phyloP scores from a whole-genome alignment of 2,329 filamentous ascomycete species.

The Lanzia echinophila region DNA sequence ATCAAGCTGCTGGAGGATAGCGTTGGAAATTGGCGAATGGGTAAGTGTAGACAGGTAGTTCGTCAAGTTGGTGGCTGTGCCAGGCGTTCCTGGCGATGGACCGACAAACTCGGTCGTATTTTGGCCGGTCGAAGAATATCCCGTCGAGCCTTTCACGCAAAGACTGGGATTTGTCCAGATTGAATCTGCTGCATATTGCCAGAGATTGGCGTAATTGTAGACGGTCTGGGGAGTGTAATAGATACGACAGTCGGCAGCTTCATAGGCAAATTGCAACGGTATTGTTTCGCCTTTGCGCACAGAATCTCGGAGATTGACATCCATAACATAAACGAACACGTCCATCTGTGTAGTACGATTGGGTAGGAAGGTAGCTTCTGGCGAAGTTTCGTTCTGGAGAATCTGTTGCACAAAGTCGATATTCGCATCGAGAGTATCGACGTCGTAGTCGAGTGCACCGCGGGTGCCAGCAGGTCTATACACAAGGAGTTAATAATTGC shows the following conservation, averaged over 20 bases:
- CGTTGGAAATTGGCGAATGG: constrained; percentile 4
- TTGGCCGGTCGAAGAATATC: constrained; percentile 4
- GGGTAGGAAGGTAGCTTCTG: constrained; percentile 17
- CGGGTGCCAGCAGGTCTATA: constrained; percentile 40
- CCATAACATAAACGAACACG: constrained; percentile 26
- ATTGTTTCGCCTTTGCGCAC: constrained; percentile 25
- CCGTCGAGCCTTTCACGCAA: constrained; percentile 25
- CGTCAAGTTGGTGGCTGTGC: constrained; percentile 1
- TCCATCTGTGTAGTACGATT: constrained; percentile 16
- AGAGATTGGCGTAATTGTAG: constrained; percentile 42
- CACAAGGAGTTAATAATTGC: no score
- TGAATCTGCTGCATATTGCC: constrained; percentile 38
- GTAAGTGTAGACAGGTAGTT: constrained; percentile 1
- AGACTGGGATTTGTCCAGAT: constrained; percentile 34
- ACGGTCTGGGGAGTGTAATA: constrained; percentile 51
- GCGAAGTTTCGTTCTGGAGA: constrained; percentile 10
- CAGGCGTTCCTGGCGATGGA: neutral
- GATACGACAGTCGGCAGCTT: constrained; percentile 53
- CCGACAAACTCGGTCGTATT: constrained; percentile 1
- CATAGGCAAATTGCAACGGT: constrained; percentile 53
- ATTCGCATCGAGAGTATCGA: constrained; percentile 21
- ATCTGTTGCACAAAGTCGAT: constrained; percentile 22
- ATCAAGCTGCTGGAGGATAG: constrained; percentile 1
- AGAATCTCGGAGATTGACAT: constrained; percentile 38
- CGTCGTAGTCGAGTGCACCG: constrained; percentile 35